Evolutionary conservation across 2,329 filamentous ascomycete species (phyloP).

Genomic region (Orbilia blumenaviensis): DNA sequence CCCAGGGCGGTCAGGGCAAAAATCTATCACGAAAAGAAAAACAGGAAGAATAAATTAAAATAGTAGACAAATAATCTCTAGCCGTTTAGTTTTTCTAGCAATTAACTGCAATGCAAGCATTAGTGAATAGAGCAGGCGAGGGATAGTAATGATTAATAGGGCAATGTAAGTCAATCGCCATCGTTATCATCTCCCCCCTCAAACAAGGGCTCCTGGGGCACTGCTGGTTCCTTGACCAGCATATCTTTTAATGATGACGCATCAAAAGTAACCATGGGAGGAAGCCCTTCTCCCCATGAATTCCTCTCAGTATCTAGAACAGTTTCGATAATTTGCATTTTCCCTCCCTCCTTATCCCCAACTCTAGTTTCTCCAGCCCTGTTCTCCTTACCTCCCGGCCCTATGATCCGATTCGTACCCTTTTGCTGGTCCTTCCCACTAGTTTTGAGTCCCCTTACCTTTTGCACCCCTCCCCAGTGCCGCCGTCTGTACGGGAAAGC

Average conservation of each 20-base stretch:
- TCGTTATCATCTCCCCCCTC: neutral
- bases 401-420: neutral
- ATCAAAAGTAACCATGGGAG: slow-evolving; percentile 13
- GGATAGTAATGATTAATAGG: neutral
- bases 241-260: slow-evolving; percentile 2
- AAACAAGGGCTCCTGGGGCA: neutral
- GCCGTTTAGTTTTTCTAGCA: no score
- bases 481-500: slow-evolving; percentile 8
- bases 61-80: no score
- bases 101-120: no score
- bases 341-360: neutral
- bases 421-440: neutral
- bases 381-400: neutral
- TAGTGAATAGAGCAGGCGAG: no score
- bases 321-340: neutral
- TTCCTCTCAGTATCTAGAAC: neutral
- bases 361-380: no score
- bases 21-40: no score
- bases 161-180: neutral
- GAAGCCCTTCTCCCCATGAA: neutral
- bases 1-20: no score
- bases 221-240: neutral
- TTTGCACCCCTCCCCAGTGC: neutral
- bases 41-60: no score
- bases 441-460: neutral